Percentiles rank a stretch among this genome's conserved stretches.
phyloP scores from a whole-genome alignment of 257 asterid genomes.

The Penstemon newberryi region DNA sequence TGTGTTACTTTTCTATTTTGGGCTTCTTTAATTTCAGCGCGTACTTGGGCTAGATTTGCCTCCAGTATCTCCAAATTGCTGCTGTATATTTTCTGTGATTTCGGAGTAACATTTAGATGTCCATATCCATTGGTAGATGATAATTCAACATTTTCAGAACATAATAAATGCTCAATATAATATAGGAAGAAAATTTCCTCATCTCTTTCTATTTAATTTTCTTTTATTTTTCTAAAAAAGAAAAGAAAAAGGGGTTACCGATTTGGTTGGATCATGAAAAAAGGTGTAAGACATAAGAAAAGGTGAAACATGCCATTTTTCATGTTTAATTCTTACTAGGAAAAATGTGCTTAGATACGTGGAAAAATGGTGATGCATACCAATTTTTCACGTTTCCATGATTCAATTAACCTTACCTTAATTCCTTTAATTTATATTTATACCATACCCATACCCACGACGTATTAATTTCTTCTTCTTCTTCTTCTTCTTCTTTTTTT shows the following conservation, averaged over 20 bases:
- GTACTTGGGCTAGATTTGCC: constrained; percentile 48
- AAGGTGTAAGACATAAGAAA: neutral
- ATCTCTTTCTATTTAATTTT: neutral
- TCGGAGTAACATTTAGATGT: constrained; percentile 13
- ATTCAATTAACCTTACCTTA: neutral
- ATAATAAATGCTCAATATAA: neutral
- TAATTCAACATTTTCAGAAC: neutral
- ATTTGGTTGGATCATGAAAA: neutral
- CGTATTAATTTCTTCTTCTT: no score
- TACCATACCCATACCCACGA: no score
- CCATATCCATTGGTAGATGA: constrained; percentile 1
- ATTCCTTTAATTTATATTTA: neutral
- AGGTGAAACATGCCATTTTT: neutral
- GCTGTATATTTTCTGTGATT: constrained; percentile 27
- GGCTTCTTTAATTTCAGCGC: constrained; percentile 46
- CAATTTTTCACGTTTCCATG: neutral
- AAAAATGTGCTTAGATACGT: neutral
- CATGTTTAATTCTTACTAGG: neutral
- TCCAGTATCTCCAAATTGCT: constrained; percentile 46
- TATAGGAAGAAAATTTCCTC: neutral
- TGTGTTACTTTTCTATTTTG: constrained; percentile 30
- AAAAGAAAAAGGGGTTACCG: neutral
- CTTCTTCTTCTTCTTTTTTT: no score
- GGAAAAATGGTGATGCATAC: neutral
- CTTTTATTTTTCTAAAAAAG: neutral